Evolutionary conservation across 2,329 filamentous ascomycete genomes (phyloP), one percentile per base, ranked within the genome.

Genomic region (Verticillium albo-atrum): DNA sequence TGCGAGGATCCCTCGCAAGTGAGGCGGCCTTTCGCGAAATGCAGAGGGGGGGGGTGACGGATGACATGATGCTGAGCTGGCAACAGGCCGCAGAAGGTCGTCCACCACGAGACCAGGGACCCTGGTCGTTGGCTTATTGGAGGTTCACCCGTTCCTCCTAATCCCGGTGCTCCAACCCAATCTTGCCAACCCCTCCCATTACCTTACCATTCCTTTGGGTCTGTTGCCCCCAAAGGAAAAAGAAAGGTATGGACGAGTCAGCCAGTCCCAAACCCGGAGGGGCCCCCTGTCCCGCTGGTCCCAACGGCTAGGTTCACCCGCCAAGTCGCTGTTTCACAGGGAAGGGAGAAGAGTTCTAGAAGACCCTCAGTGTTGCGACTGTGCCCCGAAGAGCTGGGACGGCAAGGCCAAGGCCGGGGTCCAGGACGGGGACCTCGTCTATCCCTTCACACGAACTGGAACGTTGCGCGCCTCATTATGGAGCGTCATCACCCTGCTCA

Each of bases 311-410:
- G 54, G 61, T 50, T 50, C 23, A 25, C 26, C 34, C 42, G 42
- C 42, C 42, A 23, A 50, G 20, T 9, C 25, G 42, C 9, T 47
- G 56, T 59, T 55, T 61, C 51, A 57, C 57, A 51, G 55, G 42
- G n/a, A 12, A 56, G 25, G 37, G 56, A 55, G 50, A 62, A 62
- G 51, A 56, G 54, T 62, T 62, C 61, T 61, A 59, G 61, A 62
- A 62, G 54, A 26, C 56, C 42, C 17, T 55, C 54, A 26, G 35
- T 54, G 34, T 61, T 59, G 57, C 51, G 54, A 59, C 52, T 10
- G 10, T 20, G 30, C 42, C 34, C 42, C 20, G 7, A 20, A 23
- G 42, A 50, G 20, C 20, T 50, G 42, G 42, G 34, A 37, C 34
- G 17, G 17, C 34, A 15, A 37, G 34, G 14, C 4, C 15, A 15